These are phyloP conservation scores for Podospora anserina DNA, from an alignment of 495 filamentous ascomycete species.

Conservation along the genomic window DNA sequence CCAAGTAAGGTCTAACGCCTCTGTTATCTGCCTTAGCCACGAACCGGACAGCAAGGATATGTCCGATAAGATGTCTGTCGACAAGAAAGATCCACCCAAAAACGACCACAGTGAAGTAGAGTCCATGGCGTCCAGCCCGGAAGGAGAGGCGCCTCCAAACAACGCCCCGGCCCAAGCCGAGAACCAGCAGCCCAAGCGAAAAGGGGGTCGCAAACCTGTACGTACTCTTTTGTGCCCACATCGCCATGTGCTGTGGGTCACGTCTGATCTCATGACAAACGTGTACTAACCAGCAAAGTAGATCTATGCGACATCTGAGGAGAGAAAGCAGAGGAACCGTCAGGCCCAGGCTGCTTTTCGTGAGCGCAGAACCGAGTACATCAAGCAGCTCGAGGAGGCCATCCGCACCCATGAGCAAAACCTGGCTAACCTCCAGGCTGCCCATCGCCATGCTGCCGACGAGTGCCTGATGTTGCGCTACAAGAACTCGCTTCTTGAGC, in stretches of 20 bases:
- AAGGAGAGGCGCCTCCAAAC: conserved; percentile 44
- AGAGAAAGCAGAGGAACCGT: conserved; percentile 94
- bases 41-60: conserved; percentile 36
- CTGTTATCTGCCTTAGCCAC: not conserved
- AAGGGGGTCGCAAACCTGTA: conserved; percentile 96
- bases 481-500: conserved; percentile 94
- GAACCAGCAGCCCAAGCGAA: conserved; percentile 69
- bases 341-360: conserved; percentile 97
- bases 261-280: conserved; percentile 12
- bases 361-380: conserved; percentile 96
- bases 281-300: conserved; percentile 39
- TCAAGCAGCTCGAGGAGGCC: conserved; percentile 96
- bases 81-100: conserved; percentile 51
- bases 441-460: conserved; percentile 90
- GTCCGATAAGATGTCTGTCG: conserved; percentile 59
- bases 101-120: conserved; percentile 49
- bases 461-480: conserved; percentile 98
- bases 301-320: conserved; percentile 98
- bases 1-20: not conserved
- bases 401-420: conserved; percentile 97
- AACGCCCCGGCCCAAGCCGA: conserved; percentile 41
- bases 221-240: conserved; percentile 37
- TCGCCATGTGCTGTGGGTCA: not conserved
- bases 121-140: conserved; percentile 54
- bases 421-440: conserved; percentile 85